phyloP scores from a whole-genome alignment of 352 stramenopile genomes.

The Globisporangium radiosum region DNA sequence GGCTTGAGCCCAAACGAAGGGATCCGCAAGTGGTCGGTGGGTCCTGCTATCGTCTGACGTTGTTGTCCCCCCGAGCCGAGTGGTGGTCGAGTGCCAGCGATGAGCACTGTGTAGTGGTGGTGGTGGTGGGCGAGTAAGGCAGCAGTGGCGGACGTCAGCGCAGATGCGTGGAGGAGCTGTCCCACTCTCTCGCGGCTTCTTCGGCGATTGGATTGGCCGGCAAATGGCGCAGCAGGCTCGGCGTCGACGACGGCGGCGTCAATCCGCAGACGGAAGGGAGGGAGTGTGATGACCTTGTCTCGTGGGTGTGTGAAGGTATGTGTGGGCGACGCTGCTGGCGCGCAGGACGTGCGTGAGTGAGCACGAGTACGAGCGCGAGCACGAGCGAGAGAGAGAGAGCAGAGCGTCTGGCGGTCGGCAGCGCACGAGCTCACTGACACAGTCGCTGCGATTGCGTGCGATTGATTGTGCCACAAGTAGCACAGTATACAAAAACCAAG shows the following conservation, averaged over 20 bases:
- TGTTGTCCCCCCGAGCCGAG: not conserved
- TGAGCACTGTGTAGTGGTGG: no score
- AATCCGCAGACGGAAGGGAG: not conserved
- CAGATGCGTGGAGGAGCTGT: not conserved
- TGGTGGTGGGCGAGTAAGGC: no score
- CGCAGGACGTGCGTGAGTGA: no score
- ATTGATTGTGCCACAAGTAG: no score
- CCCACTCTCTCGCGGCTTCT: constrained; percentile 9
- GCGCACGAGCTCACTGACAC: no score
- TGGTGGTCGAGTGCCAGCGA: no score
- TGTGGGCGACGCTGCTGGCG: not conserved
- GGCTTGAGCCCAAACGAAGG: constrained; percentile 6
- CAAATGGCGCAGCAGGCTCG: not conserved
- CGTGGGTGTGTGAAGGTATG: not conserved
- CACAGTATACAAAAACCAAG: no score
- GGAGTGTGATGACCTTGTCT: not conserved
- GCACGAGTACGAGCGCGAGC: no score
- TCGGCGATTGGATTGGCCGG: not conserved
- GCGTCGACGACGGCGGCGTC: constrained; percentile 5
- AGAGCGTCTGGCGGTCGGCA: no score
- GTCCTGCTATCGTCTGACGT: not conserved
- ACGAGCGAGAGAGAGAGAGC: no score
- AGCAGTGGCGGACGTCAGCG: not conserved
- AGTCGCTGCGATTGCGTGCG: no score
- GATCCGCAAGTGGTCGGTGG: constrained; percentile 5